Evolutionary conservation across 345 rosid genomes (phyloP).

Genomic region (Stellera chamaejasme): DNA sequence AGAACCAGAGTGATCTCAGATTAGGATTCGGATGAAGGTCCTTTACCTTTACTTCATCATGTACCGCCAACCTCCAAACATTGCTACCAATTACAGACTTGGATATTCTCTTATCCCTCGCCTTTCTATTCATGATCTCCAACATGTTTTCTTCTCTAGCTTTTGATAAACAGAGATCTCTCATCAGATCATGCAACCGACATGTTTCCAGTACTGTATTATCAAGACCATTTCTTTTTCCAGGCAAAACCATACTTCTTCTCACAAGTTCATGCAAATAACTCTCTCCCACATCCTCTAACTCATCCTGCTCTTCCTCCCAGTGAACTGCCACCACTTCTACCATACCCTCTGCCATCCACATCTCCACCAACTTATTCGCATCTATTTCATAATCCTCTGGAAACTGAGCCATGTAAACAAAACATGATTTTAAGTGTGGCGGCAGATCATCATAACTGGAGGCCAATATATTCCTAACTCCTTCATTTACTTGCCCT

Average conservation of each 20-base stretch:
- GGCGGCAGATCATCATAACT: constrained; percentile 17
- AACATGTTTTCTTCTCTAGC: constrained; percentile 20
- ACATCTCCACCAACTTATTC: constrained; percentile 19
- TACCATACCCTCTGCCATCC: no score
- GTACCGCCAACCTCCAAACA: constrained; percentile 6
- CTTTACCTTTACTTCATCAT: not conserved
- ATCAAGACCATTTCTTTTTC: not conserved
- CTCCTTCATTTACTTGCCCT: no score
- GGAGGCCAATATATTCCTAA: no score
- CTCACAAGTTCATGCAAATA: constrained; percentile 19
- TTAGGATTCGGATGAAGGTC: constrained; percentile 12
- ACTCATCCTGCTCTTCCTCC: no score
- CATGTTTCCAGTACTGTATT: constrained; percentile 8
- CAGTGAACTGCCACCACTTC: no score
- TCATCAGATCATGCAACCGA: constrained; percentile 18
- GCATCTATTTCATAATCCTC: constrained; percentile 12
- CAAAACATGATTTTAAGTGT: constrained; percentile 24
- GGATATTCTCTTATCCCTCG: no score
- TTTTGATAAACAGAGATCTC: constrained; percentile 14
- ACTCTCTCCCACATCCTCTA: constrained; percentile 6
- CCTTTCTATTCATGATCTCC: not conserved
- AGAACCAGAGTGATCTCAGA: constrained; percentile 24
- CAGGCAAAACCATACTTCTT: constrained; percentile 30
- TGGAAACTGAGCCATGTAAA: constrained; percentile 11
- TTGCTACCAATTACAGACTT: no score